phyloP scores from a whole-genome alignment of 2,329 filamentous ascomycete species.

The Hypoxylon rubiginosum region DNA sequence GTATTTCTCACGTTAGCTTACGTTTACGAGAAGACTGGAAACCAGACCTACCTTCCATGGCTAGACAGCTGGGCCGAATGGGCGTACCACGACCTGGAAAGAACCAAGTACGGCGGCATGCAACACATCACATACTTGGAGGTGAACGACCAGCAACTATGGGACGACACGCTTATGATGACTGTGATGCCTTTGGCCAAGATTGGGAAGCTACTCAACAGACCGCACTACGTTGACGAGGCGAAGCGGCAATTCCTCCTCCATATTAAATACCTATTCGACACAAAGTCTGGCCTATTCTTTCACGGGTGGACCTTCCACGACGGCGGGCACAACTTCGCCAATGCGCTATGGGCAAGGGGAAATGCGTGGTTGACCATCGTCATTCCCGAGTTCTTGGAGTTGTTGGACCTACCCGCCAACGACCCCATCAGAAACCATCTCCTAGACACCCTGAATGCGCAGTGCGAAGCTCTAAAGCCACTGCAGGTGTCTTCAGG shows the following conservation, averaged over 20 bases:
- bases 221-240: slow-evolving; percentile 81
- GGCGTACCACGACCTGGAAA: slow-evolving; percentile 81
- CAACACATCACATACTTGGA: slow-evolving; percentile 82
- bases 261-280: slow-evolving; percentile 84
- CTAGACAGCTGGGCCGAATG: slow-evolving; percentile 86
- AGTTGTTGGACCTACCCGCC: slow-evolving; percentile 73
- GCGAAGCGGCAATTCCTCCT: slow-evolving; percentile 83
- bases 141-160: slow-evolving; percentile 80
- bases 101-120: slow-evolving; percentile 79
- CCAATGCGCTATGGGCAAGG: slow-evolving; percentile 68
- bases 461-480: slow-evolving; percentile 76
- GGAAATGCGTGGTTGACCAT: slow-evolving; percentile 84
- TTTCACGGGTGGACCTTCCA: slow-evolving; percentile 88
- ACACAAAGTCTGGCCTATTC: slow-evolving; percentile 78
- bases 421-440: slow-evolving; percentile 74
- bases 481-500: slow-evolving; percentile 72
- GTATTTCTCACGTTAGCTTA: slow-evolving; percentile 81
- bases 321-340: slow-evolving; percentile 73
- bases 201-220: slow-evolving; percentile 77
- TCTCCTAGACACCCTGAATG: slow-evolving; percentile 73
- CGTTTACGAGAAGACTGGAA: slow-evolving; percentile 80
- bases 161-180: slow-evolving; percentile 93
- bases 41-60: slow-evolving; percentile 80
- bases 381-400: slow-evolving; percentile 85
- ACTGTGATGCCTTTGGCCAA: slow-evolving; percentile 84